Evolutionary conservation across 2,329 filamentous ascomycete genomes (phyloP).

Genomic region (Diaporthe ampelina): DNA sequence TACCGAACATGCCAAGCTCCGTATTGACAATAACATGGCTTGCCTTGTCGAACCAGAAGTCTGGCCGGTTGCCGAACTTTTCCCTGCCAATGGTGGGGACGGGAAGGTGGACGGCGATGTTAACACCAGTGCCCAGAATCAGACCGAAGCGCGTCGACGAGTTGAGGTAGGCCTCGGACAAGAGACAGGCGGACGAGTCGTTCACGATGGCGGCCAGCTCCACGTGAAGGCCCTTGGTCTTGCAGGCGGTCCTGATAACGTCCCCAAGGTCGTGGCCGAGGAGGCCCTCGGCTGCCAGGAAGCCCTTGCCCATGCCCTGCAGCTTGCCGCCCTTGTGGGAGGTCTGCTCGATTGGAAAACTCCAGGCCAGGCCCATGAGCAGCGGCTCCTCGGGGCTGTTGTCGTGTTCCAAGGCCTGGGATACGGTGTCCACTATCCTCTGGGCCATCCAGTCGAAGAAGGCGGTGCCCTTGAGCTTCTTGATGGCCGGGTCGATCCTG

Average conservation of each 20-base stretch:
- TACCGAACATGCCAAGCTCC: conserved; percentile 76
- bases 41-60: conserved; percentile 69
- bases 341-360: conserved; percentile 80
- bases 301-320: conserved; percentile 76
- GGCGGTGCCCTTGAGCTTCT: conserved; percentile 67
- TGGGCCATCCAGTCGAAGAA: conserved; percentile 80
- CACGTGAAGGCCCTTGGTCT: conserved; percentile 64
- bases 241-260: conserved; percentile 69
- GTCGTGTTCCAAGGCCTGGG: conserved; percentile 56
- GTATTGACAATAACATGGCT: conserved; percentile 77
- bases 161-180: conserved; percentile 74
- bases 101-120: conserved; percentile 75
- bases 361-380: conserved; percentile 75
- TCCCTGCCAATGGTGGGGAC: conserved; percentile 65
- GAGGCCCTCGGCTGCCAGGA: conserved; percentile 70
- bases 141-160: conserved; percentile 72
- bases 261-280: conserved; percentile 72
- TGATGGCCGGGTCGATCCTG: conserved; percentile 69
- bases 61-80: conserved; percentile 70
- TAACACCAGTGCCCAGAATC: conserved; percentile 77
- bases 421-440: conserved; percentile 70
- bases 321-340: conserved; percentile 72
- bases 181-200: conserved; percentile 75
- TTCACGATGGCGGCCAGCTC: conserved; percentile 74
- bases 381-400: conserved; percentile 59